These are phyloP conservation scores for Takashimella koratensis DNA, from an alignment of 1,284 basidiomycete species.

Conservation along the genomic window DNA sequence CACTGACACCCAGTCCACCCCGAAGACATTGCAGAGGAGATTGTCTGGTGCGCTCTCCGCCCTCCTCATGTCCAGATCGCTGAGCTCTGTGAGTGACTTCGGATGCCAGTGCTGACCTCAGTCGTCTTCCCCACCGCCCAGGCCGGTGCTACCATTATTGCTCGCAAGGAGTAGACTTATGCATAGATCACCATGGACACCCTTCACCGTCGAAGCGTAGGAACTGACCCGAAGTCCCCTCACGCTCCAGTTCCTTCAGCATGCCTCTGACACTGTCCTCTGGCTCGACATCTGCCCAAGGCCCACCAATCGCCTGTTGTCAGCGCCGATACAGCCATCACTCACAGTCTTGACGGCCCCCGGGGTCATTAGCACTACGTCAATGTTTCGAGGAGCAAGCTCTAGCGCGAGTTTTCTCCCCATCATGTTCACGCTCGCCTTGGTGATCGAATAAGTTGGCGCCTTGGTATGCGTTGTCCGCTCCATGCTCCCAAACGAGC, in stretches of 20 bases:
- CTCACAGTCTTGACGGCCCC: constrained; percentile 1
- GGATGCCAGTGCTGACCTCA: neutral
- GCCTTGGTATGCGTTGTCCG: neutral
- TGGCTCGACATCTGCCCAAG: constrained; percentile 1
- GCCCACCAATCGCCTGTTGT: neutral
- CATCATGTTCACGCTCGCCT: constrained; percentile 3
- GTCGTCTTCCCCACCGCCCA: constrained; percentile 23
- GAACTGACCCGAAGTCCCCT: neutral
- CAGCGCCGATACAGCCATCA: neutral
- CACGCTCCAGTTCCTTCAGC: neutral
- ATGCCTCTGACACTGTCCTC: constrained; percentile 1
- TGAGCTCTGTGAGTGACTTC: constrained; percentile 68
- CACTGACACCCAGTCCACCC: constrained; percentile 58
- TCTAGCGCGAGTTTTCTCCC: constrained; percentile 2
- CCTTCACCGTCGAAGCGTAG: neutral
- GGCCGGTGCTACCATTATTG: constrained; percentile 18
- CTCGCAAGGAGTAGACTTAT: constrained; percentile 16
- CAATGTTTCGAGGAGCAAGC: constrained; percentile 1
- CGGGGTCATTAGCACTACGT: constrained; percentile 2
- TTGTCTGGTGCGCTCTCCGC: constrained; percentile 87
- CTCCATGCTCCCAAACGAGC: constrained; percentile 3
- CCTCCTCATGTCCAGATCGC: constrained; percentile 83
- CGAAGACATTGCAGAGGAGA: constrained; percentile 86
- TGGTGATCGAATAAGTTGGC: neutral
- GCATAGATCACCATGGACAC: constrained; percentile 1